A percentile compares a stretch with the other conserved stretches of the same genome.
Evolutionary conservation across 1,139 yeast genomes (phyloP).

Genomic region (Saccharomyces hybrid): DNA sequence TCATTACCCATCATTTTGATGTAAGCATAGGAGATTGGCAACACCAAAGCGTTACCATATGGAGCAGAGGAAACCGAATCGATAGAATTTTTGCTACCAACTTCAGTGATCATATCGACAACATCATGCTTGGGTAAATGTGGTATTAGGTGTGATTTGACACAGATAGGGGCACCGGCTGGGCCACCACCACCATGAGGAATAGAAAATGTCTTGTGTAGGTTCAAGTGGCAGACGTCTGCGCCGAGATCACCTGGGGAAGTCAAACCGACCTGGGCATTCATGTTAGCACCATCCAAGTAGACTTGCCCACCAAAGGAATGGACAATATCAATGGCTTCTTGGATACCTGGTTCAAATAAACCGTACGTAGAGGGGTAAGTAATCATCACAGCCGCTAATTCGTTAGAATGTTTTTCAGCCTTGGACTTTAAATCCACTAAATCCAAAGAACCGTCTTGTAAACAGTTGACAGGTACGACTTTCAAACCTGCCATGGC

Average conservation of each 20-base stretch:
- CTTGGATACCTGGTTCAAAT: constrained; percentile 83
- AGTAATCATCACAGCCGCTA: constrained; percentile 95
- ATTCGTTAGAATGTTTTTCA: constrained; percentile 52
- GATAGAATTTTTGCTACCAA: constrained; percentile 44
- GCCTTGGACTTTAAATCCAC: constrained; percentile 70
- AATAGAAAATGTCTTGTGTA: constrained; percentile 95
- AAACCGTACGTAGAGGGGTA: constrained; percentile 96
- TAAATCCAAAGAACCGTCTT: constrained; percentile 79
- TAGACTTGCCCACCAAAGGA: constrained; percentile 88
- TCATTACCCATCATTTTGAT: constrained; percentile 86
- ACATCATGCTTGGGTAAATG: constrained; percentile 76
- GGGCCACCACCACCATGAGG: constrained; percentile 99
- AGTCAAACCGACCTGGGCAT: constrained; percentile 95
- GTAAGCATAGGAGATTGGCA: constrained; percentile 91
- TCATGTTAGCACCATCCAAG: constrained; percentile 98
- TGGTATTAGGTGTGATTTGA: constrained; percentile 69
- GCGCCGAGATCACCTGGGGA: constrained; percentile 98
- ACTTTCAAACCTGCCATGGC: constrained; percentile 96
- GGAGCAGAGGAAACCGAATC: constrained; percentile 87
- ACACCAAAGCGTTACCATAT: constrained; percentile 86
- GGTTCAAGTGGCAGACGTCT: constrained; percentile 94
- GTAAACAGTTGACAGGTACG: constrained; percentile 79
- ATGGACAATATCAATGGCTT: constrained; percentile 80
- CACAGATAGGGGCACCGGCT: constrained; percentile 98
- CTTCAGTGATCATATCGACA: constrained; percentile 46